Base-by-base conservation (phyloP, 2,329 filamentous ascomycete species). In the Triangularia setosa region DNA sequence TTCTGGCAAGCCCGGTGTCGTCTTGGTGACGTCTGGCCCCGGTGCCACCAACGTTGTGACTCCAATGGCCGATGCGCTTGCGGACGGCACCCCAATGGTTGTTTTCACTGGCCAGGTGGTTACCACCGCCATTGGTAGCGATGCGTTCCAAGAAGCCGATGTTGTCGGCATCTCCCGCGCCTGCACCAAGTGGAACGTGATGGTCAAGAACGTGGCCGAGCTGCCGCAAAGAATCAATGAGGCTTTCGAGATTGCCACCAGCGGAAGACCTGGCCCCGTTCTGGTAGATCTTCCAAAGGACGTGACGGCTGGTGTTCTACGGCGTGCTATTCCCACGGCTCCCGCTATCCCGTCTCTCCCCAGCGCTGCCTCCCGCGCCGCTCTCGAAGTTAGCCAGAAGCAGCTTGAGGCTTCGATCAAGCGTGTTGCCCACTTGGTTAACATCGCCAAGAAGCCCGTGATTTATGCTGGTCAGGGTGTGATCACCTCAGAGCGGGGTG, bases 151-250 rank as follows among this genome's bases (percentile, higher is more conserved):
- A 77, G 95, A 98, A 79, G 93, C 93, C 65, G 95, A 99, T 75
- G 89, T 96, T 35, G 83, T 97, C 65, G 94, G 94, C 71, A 98
- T 99, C 77, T 96, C 92, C 33, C 87, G 94, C 73, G 89, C 93
- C 21, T 97, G 93, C 84, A 97, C 93, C 71, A 98, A 98, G 82
- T 99, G 95, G 95, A 98, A 98, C 73, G 92, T 96, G 66, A 96
- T 98, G 93, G 92, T 97, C 58, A 97, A 96, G 84, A 94, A 90
- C 76, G 88, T 97, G 62, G 93, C 92, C 59, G 95, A 99, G 79
- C 84, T 99, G 63, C 95, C 95, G 59, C 87, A 91, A 72, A 87
- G 94, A 69, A 98, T 98, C 75, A 97, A 97, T 77, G 95, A 98
- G 80, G 95, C 95, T 58, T 98, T 98, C 74, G 93, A 98, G 80